Percentiles rank a stretch among this genome's conserved stretches.
Conservation (phyloP, 2,329 filamentous ascomycete species). For the Ilyonectria mors-panacis region DNA sequence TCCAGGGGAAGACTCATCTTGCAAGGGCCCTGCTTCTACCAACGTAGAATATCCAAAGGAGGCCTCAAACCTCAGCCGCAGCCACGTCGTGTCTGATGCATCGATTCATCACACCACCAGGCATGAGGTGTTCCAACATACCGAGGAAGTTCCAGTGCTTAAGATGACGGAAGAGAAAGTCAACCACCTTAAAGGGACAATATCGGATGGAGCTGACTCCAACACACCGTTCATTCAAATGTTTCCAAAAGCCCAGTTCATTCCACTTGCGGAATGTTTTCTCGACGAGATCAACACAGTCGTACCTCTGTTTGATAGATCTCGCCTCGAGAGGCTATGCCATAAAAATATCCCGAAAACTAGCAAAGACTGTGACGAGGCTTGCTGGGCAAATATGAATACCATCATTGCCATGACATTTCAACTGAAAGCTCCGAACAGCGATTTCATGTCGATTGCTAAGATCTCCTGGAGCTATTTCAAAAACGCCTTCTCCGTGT, state of each 20-base stretch:
- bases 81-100: too few species aligned
- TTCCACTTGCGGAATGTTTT: not conserved
- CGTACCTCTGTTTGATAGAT: not conserved
- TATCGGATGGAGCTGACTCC: too few species aligned
- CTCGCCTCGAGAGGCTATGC: not conserved
- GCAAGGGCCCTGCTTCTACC: too few species aligned
- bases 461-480: not conserved
- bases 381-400: constrained; percentile 4
- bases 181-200: too few species aligned
- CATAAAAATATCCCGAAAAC: not conserved
- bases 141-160: too few species aligned
- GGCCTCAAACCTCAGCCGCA: too few species aligned
- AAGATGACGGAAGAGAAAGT: too few species aligned
- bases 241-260: not conserved
- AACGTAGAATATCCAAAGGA: too few species aligned
- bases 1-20: too few species aligned
- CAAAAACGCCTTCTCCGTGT: constrained; percentile 2
- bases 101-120: too few species aligned
- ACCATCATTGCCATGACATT: not conserved
- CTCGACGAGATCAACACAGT: constrained; percentile 1
- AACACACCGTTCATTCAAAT: not conserved
- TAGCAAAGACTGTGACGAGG: not conserved
- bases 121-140: too few species aligned
- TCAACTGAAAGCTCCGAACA: not conserved
- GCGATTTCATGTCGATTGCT: not conserved